Conservation (phyloP, 257 asterid genomes). For the Solanum etuberosum region DNA sequence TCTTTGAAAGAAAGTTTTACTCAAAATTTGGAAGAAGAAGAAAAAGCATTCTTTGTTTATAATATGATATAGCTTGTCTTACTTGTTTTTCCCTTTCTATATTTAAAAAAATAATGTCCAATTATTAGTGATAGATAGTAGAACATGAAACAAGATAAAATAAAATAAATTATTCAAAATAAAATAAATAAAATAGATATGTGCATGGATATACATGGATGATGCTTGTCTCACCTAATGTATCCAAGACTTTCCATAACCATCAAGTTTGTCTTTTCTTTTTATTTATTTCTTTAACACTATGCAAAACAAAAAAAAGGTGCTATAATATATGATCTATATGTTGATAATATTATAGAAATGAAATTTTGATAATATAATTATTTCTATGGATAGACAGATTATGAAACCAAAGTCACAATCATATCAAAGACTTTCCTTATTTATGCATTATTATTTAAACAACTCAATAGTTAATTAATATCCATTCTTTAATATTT, state of each 20-base stretch:
- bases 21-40: neutral
- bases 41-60: neutral
- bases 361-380: neutral
- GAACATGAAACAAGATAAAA: neutral
- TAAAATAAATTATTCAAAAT: neutral
- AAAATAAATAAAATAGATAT: neutral
- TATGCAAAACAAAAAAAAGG: neutral
- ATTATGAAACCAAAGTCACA: slow-evolving; percentile 6
- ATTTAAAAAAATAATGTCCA: neutral
- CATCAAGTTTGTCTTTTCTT: neutral
- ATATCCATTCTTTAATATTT: neutral
- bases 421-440: slow-evolving; percentile 6
- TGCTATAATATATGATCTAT: neutral
- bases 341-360: neutral
- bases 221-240: neutral
- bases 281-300: neutral
- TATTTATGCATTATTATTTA: neutral
- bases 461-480: neutral
- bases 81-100: neutral
- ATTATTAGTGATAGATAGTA: neutral
- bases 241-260: neutral
- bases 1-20: neutral
- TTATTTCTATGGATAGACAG: slow-evolving; percentile 15
- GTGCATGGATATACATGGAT: neutral
- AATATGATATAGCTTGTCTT: neutral